Percentiles rank a stretch among this genome's conserved stretches.
phyloP scores from a whole-genome alignment of 2,329 filamentous ascomycete species.

The Graphilbum sp. region DNA sequence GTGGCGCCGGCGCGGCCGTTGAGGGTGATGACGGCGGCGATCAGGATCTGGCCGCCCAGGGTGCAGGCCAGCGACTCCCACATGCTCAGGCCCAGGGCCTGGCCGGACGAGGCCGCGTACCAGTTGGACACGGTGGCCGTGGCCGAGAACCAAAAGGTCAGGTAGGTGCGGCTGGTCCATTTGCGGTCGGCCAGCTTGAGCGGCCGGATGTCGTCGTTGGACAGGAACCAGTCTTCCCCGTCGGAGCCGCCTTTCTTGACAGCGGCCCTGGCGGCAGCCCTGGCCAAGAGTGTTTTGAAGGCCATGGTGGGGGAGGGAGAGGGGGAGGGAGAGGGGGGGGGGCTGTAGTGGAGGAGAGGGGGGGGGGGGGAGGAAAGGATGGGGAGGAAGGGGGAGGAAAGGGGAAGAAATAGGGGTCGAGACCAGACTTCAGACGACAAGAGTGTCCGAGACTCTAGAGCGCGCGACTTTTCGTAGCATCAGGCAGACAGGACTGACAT shows the following conservation, averaged over 20 bases:
- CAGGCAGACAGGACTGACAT: too few species aligned
- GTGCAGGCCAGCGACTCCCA: conserved; percentile 29
- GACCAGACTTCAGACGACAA: too few species aligned
- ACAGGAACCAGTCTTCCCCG: conserved; percentile 12
- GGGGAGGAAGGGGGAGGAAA: too few species aligned
- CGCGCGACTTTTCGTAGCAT: too few species aligned
- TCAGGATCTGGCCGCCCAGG: conserved; percentile 23
- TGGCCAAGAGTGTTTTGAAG: not conserved
- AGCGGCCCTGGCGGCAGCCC: not conserved
- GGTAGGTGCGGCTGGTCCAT: conserved; percentile 23
- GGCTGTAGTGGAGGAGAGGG: too few species aligned
- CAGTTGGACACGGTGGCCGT: conserved; percentile 20
- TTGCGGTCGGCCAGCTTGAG: conserved; percentile 22
- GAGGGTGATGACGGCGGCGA: conserved; percentile 22
- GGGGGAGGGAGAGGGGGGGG: not conserved
- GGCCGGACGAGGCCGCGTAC: conserved; percentile 21
- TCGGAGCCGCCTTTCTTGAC: conserved; percentile 5
- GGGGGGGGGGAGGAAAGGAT: too few species aligned
- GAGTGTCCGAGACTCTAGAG: too few species aligned
- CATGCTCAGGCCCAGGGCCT: conserved; percentile 27
- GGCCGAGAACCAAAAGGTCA: conserved; percentile 26
- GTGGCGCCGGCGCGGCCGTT: conserved; percentile 15
- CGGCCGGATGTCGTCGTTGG: conserved; percentile 25
- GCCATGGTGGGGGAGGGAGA: not conserved
- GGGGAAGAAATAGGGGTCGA: too few species aligned